Evolutionary conservation across 2,329 filamentous ascomycete species (phyloP), one percentile per base, ranked within the genome.

Genomic region (Fusarium clavum): DNA sequence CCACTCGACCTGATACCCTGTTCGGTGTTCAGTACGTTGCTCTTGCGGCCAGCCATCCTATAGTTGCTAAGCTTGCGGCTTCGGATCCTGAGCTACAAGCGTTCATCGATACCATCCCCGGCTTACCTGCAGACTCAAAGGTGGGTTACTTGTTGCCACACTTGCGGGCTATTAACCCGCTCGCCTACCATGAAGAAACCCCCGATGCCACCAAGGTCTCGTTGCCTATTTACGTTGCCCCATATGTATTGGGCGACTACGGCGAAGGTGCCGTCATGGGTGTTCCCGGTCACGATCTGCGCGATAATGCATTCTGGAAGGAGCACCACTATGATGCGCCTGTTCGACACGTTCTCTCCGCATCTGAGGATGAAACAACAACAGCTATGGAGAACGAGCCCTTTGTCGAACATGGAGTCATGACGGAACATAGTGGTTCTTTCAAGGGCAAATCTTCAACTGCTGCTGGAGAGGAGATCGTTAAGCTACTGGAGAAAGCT

Each of bases 191-290:
- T 41, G 83, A 85, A 9, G 77, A 81, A 2, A 83, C 83, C 0
- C 83, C 85, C 2, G 83, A 84, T n/a, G 81, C 83, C 2, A 83
- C 83, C 34, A 85, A 88, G 76, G 75, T 85, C 69, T 84, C 86
- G 10, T 73, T 97, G 8, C 93, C 94, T 2, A 85, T 97, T 8
- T 97, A 91, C 75, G 91, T 93, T 24, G 93, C 94, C 12, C 91
- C 93, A 0, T 97, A 97, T 76, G 94, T 97, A 13, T 83, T 97
- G 8, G 91, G 91, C 27, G 92, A 94, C 75, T 96, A 97, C 72
- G 93, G 94, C 18, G 92, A 94, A 71, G 94, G 94, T 2, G 94
- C 94, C 12, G 91, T 97, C 3, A 97, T 97, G 94, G 94, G 94
- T 45, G 94, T 97, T 10, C 94, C 94, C 0, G 94, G 90, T 3